Evolutionary conservation across 2,329 filamentous ascomycete genomes (phyloP).

Genomic region (Cadophora gregata): DNA sequence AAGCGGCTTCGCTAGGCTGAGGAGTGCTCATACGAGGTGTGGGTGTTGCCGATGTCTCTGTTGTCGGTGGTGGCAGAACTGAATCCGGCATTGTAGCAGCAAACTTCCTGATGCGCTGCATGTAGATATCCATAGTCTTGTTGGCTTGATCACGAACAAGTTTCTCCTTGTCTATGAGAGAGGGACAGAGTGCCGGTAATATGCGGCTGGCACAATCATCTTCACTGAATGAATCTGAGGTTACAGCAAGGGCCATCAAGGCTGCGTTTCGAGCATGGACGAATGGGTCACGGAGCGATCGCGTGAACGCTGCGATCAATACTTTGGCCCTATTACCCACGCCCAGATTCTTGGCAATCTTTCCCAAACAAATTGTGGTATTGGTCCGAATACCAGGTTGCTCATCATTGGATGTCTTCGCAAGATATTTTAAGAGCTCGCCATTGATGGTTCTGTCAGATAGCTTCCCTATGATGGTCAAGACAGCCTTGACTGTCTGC

Average conservation of each 20-base stretch:
- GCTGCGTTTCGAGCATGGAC: slow-evolving; percentile 92
- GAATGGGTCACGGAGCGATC: slow-evolving; percentile 90
- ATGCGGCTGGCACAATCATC: slow-evolving; percentile 88
- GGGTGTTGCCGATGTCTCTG: slow-evolving; percentile 49
- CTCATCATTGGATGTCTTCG: slow-evolving; percentile 96
- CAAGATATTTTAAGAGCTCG: slow-evolving; percentile 86
- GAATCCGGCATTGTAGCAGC: slow-evolving; percentile 80
- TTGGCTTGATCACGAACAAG: slow-evolving; percentile 89
- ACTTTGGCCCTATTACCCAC: slow-evolving; percentile 83
- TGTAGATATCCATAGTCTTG: slow-evolving; percentile 86
- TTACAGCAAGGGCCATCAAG: slow-evolving; percentile 84
- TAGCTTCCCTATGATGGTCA: slow-evolving; percentile 85
- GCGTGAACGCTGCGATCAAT: slow-evolving; percentile 87
- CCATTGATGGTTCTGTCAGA: slow-evolving; percentile 94
- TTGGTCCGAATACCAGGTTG: slow-evolving; percentile 97
- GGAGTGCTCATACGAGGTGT: slow-evolving; percentile 81
- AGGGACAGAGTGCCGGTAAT: slow-evolving; percentile 82
- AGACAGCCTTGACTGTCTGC: slow-evolving; percentile 92
- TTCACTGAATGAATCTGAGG: slow-evolving; percentile 83
- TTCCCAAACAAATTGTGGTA: slow-evolving; percentile 95
- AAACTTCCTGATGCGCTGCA: slow-evolving; percentile 82
- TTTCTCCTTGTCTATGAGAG: slow-evolving; percentile 94
- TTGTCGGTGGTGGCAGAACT: slow-evolving; percentile 69
- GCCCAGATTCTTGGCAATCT: slow-evolving; percentile 90
- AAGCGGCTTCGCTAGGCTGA: slow-evolving; percentile 67